A percentile compares a stretch with the other conserved stretches of the same genome.
Conservation (phyloP, 768 basidiomycete genomes). For the Mycena capillaripes region DNA sequence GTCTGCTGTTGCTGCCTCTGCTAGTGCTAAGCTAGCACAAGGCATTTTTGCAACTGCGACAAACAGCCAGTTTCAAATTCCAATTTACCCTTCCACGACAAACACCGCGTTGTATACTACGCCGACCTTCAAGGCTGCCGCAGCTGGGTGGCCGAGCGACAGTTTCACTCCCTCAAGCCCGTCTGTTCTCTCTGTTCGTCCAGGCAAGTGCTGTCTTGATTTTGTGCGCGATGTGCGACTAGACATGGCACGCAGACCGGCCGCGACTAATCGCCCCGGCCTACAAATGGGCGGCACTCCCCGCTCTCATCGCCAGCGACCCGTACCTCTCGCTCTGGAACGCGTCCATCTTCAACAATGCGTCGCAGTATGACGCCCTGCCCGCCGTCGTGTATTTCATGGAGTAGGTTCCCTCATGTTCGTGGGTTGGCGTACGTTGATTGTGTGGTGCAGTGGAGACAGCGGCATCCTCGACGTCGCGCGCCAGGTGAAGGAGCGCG, state of each 20-base stretch:
- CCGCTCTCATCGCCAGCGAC: slow-evolving; percentile 81
- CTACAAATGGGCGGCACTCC: slow-evolving; percentile 92
- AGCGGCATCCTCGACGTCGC: slow-evolving; percentile 95
- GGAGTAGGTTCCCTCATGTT: slow-evolving; percentile 56
- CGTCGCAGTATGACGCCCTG: slow-evolving; percentile 75
- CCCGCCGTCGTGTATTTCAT: slow-evolving; percentile 77
- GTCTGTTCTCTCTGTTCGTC: slow-evolving; percentile 68
- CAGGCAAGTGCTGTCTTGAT: background rate
- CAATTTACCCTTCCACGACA: slow-evolving; percentile 92
- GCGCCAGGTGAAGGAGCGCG: slow-evolving; percentile 88
- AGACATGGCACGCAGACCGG: slow-evolving; percentile 64
- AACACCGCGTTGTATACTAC: slow-evolving; percentile 77
- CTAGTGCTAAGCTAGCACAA: slow-evolving; percentile 68
- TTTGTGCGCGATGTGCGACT: background rate
- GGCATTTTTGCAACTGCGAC: slow-evolving; percentile 85
- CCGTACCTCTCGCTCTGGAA: slow-evolving; percentile 94
- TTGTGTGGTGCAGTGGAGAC: slow-evolving; percentile 55
- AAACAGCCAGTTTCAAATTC: slow-evolving; percentile 82
- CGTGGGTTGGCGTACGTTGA: background rate
- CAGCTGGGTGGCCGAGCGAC: slow-evolving; percentile 81
- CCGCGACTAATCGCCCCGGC: slow-evolving; percentile 92
- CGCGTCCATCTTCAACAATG: slow-evolving; percentile 90
- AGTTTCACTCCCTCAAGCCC: slow-evolving; percentile 78
- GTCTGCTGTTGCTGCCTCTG: slow-evolving; percentile 60
- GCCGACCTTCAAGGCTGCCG: slow-evolving; percentile 74